Evolutionary conservation across 2,329 filamentous ascomycete species (phyloP), one percentile per base, ranked within the genome.

Genomic region (Aspergillus unguis): DNA sequence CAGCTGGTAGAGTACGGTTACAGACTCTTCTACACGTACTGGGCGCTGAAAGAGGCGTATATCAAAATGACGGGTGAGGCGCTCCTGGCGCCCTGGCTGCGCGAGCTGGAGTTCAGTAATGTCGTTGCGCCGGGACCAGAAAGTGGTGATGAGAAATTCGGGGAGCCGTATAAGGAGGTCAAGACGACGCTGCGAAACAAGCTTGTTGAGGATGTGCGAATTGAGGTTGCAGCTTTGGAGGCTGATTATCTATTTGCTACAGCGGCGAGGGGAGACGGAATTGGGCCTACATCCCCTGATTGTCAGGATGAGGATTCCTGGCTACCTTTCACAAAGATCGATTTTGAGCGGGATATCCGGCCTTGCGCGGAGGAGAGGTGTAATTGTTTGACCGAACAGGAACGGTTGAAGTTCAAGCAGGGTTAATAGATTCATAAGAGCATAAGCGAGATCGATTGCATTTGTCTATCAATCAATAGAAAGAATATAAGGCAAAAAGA

Each of bases 51-150:
- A 62, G 84, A 86, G 62, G 82, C 84, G 1, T 86, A 85, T 66
- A 81, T 86, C 64, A 86, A 86, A 70, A 80, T 86, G 63, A 81
- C 82, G 4, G 84, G 84, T 5, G 83, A 86, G 62, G 84, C 82
- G 0, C 68, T 86, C 17, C 70, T 86, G 6, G 84, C 83, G 1
- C 72, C 75, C 2, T 86, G 83, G 84, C 70, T 86, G 32, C 75
- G 76, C 50, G 74, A 83, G 40, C 66, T 86, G 25, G 83, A 86
- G 54, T 86, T 86, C 60, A 74, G 74, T 53, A 74, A 82, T 50
- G 83, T 86, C 1, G 70, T 76, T 44, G 77, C 78, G 2, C 81
- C 82, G 6, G 61, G 58, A 33, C 81, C 26, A 38, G 54, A 53
- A 26, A 25, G 48, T 25, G 59, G 57, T 3, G 48, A 55, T 5